These are phyloP conservation scores for Aphanocladium album DNA, from an alignment of 2,329 filamentous ascomycete genomes.

Conservation along the genomic window DNA sequence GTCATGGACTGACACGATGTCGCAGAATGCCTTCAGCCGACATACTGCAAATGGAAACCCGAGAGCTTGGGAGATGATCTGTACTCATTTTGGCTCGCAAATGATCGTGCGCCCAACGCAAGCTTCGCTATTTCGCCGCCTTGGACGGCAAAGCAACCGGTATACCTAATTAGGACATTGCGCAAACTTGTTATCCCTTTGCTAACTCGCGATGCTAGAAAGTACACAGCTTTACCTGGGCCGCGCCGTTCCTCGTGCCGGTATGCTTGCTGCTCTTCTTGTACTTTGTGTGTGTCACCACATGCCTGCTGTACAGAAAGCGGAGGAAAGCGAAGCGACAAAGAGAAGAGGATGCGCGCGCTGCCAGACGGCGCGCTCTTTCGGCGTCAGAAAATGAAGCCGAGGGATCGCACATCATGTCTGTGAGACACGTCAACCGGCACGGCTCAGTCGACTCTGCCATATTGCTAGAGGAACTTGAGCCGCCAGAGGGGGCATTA, in stretches of 20 bases:
- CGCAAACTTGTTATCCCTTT: not conserved
- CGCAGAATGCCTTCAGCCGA: slow-evolving; percentile 19
- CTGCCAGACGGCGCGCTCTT: not conserved
- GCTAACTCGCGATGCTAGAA: slow-evolving; percentile 15
- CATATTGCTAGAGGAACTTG: slow-evolving; percentile 4
- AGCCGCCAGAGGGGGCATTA: not conserved
- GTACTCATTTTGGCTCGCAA: slow-evolving; percentile 27
- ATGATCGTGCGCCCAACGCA: slow-evolving; percentile 17
- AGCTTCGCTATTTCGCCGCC: slow-evolving; percentile 29
- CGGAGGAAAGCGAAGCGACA: slow-evolving; percentile 21
- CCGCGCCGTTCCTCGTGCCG: slow-evolving; percentile 25
- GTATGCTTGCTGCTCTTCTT: slow-evolving; percentile 25
- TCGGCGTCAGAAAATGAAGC: slow-evolving; percentile 14
- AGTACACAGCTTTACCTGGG: slow-evolving; percentile 20
- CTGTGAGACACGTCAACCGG: slow-evolving; percentile 7
- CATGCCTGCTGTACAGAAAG: slow-evolving; percentile 25
- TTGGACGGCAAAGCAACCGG: slow-evolving; percentile 24
- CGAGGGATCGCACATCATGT: slow-evolving; percentile 12
- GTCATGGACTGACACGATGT: slow-evolving; percentile 5
- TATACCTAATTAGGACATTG: slow-evolving; percentile 13
- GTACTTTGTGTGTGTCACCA: slow-evolving; percentile 24
- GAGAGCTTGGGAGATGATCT: slow-evolving; percentile 21
- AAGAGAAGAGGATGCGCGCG: slow-evolving; percentile 10
- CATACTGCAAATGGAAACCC: slow-evolving; percentile 26
- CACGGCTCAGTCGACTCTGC: slow-evolving; percentile 16